These are phyloP conservation scores for Cucurbita argyrosperma DNA, from an alignment of 306 rosid species.

Conservation along the genomic window DNA sequence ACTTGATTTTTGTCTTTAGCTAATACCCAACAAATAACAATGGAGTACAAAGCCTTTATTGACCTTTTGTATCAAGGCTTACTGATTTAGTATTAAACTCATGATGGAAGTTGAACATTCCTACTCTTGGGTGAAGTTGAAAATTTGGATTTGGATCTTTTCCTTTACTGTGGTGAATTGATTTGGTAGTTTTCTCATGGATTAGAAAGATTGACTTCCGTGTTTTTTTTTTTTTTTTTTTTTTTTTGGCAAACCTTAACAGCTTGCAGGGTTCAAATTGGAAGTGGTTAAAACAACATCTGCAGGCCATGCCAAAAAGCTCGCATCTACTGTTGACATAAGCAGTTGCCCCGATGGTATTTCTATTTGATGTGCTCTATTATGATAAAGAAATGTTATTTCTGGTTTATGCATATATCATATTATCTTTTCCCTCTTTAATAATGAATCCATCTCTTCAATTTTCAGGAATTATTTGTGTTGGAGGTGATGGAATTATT, in stretches of 20 bases:
- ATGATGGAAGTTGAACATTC: neutral
- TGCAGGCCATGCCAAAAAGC: slow-evolving; percentile 86
- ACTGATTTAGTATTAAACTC: neutral
- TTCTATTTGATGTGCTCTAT: slow-evolving; percentile 7
- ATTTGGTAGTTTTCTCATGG: neutral
- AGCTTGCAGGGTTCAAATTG: slow-evolving; percentile 99
- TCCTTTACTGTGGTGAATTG: neutral
- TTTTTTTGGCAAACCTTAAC: slow-evolving; percentile 21
- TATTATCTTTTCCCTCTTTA: slow-evolving; percentile 12
- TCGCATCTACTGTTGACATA: slow-evolving; percentile 87
- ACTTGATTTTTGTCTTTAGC: neutral
- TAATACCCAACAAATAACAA: neutral
- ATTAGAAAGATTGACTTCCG: neutral
- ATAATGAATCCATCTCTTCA: neutral
- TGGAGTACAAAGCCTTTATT: neutral
- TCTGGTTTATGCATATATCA: slow-evolving; percentile 11
- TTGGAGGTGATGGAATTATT: slow-evolving; percentile 97
- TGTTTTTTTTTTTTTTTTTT: neutral
- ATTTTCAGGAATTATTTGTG: slow-evolving; percentile 81
- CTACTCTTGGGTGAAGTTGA: neutral
- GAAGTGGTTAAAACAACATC: slow-evolving; percentile 83
- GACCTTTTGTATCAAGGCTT: neutral
- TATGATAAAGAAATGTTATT: neutral
- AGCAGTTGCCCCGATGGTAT: slow-evolving; percentile 93
- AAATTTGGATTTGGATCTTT: neutral